Percentiles rank a stretch among this genome's conserved stretches.
Evolutionary conservation across 257 asterid species (phyloP).

Genomic region (Cruciata laevipes): DNA sequence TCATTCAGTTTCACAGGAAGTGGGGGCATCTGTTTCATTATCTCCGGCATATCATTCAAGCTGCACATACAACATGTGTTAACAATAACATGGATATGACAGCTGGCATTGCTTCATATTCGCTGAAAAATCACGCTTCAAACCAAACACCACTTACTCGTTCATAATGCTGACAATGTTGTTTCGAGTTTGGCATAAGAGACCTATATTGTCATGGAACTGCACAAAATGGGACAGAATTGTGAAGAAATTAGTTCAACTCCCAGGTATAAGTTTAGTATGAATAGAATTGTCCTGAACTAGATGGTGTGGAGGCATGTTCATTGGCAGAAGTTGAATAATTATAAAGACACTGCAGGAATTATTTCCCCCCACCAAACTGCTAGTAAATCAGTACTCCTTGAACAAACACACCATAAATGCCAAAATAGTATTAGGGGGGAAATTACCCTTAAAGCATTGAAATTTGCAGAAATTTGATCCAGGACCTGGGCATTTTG

Average conservation of each 20-base stretch:
- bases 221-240: conserved; percentile 27
- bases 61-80: conserved; percentile 35
- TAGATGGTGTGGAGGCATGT: not conserved
- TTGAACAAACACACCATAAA: no score
- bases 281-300: not conserved
- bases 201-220: conserved; percentile 64
- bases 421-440: not conserved
- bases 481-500: conserved; percentile 69
- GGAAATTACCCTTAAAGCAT: conserved; percentile 48
- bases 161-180: conserved; percentile 51
- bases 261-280: conserved; percentile 12
- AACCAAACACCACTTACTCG: conserved; percentile 43
- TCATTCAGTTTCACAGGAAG: conserved; percentile 70
- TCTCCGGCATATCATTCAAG: conserved; percentile 52
- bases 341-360: not conserved
- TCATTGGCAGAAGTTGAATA: not conserved
- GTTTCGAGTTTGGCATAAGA: conserved; percentile 60
- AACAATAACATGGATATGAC: not conserved
- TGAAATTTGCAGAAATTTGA: conserved; percentile 69
- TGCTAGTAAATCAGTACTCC: not conserved
- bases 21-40: conserved; percentile 79
- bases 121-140: not conserved
- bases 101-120: not conserved
- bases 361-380: not conserved
- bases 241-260: conserved; percentile 15